phyloP scores from a whole-genome alignment of 2,329 filamentous ascomycete genomes.

The Colletotrichum sp. region DNA sequence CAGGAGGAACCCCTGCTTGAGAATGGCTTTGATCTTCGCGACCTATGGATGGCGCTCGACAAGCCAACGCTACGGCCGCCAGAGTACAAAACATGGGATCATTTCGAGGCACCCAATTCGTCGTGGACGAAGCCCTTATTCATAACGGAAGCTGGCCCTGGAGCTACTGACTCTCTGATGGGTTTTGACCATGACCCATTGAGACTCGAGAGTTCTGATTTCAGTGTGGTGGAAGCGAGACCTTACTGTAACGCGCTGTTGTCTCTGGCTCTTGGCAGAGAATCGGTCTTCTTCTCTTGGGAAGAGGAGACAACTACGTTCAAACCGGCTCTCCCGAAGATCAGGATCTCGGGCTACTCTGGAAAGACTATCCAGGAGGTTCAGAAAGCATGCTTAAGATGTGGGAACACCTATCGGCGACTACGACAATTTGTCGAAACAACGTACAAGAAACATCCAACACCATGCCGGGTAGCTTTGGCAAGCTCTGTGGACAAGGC shows the following conservation, averaged over 20 bases:
- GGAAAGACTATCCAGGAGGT: slow-evolving; percentile 52
- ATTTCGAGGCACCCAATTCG: slow-evolving; percentile 55
- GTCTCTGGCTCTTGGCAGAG: slow-evolving; percentile 71
- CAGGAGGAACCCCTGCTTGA: slow-evolving; percentile 25
- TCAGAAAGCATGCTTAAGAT: slow-evolving; percentile 50
- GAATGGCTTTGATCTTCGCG: slow-evolving; percentile 14
- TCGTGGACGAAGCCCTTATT: slow-evolving; percentile 53
- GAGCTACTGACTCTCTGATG: slow-evolving; percentile 69
- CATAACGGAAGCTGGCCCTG: slow-evolving; percentile 71
- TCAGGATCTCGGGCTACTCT: slow-evolving; percentile 64
- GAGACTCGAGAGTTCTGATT: slow-evolving; percentile 38
- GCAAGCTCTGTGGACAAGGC: slow-evolving; percentile 54
- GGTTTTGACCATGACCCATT: slow-evolving; percentile 44
- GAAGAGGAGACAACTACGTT: slow-evolving; percentile 59
- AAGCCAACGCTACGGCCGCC: slow-evolving; percentile 33
- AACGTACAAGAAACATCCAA: slow-evolving; percentile 49
- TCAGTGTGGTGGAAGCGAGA: slow-evolving; percentile 50
- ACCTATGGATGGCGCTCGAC: slow-evolving; percentile 55
- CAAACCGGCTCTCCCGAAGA: slow-evolving; percentile 45
- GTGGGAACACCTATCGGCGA: slow-evolving; percentile 51
- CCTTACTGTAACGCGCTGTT: slow-evolving; percentile 64
- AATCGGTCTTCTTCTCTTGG: slow-evolving; percentile 74
- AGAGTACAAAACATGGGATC: slow-evolving; percentile 72
- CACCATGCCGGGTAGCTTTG: slow-evolving; percentile 56
- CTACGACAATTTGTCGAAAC: slow-evolving; percentile 52